phyloP scores from a whole-genome alignment of 2,329 filamentous ascomycete species.

The Pseudocercospora eumusae region DNA sequence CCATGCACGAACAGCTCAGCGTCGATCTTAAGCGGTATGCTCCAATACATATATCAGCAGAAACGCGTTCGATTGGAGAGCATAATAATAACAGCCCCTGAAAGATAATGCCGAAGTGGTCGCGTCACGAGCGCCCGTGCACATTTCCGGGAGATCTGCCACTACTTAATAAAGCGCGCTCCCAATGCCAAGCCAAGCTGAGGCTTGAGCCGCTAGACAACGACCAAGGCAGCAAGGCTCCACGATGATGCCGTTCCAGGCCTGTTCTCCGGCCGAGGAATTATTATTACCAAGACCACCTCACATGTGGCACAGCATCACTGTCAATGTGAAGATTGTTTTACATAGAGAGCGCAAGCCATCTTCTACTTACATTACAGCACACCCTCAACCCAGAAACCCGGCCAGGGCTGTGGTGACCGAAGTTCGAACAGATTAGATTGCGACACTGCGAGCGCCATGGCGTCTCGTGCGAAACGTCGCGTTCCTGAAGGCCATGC shows the following conservation, averaged over 20 bases:
- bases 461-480: slow-evolving; percentile 1
- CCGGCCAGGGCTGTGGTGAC: background rate
- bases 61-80: background rate
- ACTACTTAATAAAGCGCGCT: background rate
- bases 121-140: slow-evolving; percentile 8
- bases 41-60: background rate
- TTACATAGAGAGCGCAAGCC: background rate
- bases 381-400: background rate
- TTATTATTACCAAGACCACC: background rate
- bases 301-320: background rate
- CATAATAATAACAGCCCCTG: background rate
- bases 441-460: slow-evolving; percentile 1
- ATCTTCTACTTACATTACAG: background rate
- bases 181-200: slow-evolving; percentile 1
- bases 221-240: background rate
- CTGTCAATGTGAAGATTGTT: background rate
- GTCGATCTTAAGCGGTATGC: background rate
- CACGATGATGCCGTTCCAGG: slow-evolving; percentile 2
- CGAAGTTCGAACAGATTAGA: too few relatives aligned
- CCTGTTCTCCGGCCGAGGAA: background rate
- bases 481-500: background rate
- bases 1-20: background rate
- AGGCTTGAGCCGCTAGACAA: background rate
- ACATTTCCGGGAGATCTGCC: slow-evolving; percentile 5
- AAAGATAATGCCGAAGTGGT: slow-evolving; percentile 8